phyloP scores from a whole-genome alignment of 2,329 filamentous ascomycete species.

The Huntiella decipiens region DNA sequence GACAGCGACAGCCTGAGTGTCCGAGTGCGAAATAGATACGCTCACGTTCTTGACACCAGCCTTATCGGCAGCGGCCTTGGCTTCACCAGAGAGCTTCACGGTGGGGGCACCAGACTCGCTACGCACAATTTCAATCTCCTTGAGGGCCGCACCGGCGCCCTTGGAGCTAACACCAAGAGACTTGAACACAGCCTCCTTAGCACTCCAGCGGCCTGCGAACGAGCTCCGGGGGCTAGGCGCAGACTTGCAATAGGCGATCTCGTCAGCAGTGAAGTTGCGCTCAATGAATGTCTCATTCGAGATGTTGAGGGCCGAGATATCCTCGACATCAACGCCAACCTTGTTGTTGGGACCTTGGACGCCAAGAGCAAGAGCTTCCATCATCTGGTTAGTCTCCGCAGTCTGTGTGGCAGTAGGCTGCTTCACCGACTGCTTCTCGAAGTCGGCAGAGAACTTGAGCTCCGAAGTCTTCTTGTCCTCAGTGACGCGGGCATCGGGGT shows the following conservation, averaged over 20 bases:
- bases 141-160: slow-evolving; percentile 75
- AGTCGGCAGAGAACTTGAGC: slow-evolving; percentile 52
- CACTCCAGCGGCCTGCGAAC: slow-evolving; percentile 89
- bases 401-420: slow-evolving; percentile 27
- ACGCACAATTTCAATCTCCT: slow-evolving; percentile 81
- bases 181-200: slow-evolving; percentile 98
- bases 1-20: slow-evolving; percentile 84
- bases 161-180: slow-evolving; percentile 71
- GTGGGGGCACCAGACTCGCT: slow-evolving; percentile 66
- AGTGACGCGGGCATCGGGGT: slow-evolving; percentile 74
- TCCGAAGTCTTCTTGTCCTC: slow-evolving; percentile 72
- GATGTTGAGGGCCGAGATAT: slow-evolving; percentile 71
- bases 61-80: slow-evolving; percentile 63
- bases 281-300: slow-evolving; percentile 86
- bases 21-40: slow-evolving; percentile 91
- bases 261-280: slow-evolving; percentile 75
- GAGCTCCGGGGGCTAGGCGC: slow-evolving; percentile 68
- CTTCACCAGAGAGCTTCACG: slow-evolving; percentile 75
- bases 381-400: slow-evolving; percentile 52
- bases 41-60: slow-evolving; percentile 75
- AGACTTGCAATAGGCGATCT: slow-evolving; percentile 72
- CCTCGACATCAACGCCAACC: slow-evolving; percentile 87
- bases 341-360: slow-evolving; percentile 49
- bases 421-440: slow-evolving; percentile 47
- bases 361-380: slow-evolving; percentile 56